Evolutionary conservation across 129 eudicot genomes (phyloP), one percentile per base, ranked within the genome.

Genomic region (Solidago caesia): DNA sequence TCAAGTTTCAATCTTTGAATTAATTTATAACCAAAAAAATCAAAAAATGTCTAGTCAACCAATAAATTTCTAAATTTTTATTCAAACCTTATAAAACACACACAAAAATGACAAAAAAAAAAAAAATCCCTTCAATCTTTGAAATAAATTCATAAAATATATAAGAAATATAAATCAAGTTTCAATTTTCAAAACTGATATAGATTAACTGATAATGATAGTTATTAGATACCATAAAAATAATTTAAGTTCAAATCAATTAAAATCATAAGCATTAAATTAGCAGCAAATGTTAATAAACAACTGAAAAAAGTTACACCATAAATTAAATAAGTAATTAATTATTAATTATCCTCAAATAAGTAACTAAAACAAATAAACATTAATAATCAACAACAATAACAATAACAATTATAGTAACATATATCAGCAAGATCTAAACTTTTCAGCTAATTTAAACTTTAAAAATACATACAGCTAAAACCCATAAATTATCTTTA

Each of bases 341-440:
- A 33, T 33, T 1, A 33, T 33, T 1, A 33, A 3, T 3, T 33
- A 33, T 33, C 39, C 39, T 33, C 2, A n/a, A n/a, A 13, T 46
- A 46, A 13, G 5, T 53, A 53, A 7, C 26, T 11, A 51, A 51
- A 48, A 51, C 2, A 33, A 33, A 33, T 33, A 33, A 33, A 33
- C 2, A 33, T 33, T 33, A 51, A 49, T 49, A 5, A 11, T n/a
- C 15, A 53, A 53, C n/a, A 53, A 53, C 2, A 7, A 53, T 25
- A 53, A 53, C 14, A 2, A 53, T 53, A 55, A 44, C 14, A 44
- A 2, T 27, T 13, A 47, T 33, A 27, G 6, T 15, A n/a, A 52
- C 27, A 29, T 44, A 27, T 7, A 72, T 16, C 11, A 79, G 51
- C 45, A 56, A 73, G 83, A 79, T 79, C 83, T 72, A 72, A 2